Conservation (phyloP, 2,329 filamentous ascomycete species). For the Xylaria sp. region DNA sequence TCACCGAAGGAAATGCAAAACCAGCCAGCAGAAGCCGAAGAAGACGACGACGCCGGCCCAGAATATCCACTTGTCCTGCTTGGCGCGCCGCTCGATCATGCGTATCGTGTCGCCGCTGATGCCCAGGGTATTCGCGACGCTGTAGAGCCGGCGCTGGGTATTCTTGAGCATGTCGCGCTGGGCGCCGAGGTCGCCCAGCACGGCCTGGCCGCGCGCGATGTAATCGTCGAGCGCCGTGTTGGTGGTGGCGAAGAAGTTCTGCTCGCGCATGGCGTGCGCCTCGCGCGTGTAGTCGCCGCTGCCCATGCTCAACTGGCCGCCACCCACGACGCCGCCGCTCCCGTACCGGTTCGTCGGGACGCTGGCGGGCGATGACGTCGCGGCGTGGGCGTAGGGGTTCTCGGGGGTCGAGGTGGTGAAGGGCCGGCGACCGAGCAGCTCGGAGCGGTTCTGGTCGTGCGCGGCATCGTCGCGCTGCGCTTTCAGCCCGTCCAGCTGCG, state of each 20-base stretch:
- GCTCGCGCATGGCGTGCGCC: constrained; percentile 85
- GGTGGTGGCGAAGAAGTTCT: constrained; percentile 84
- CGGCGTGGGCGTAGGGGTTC: constrained; percentile 82
- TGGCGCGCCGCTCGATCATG: constrained; percentile 91
- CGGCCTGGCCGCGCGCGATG: constrained; percentile 87
- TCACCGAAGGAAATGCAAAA: constrained; percentile 79
- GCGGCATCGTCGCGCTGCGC: constrained; percentile 78
- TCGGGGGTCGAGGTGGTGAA: constrained; percentile 84
- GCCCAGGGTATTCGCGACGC: constrained; percentile 91
- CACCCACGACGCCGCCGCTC: constrained; percentile 44
- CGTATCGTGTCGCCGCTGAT: constrained; percentile 96
- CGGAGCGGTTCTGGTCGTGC: constrained; percentile 73
- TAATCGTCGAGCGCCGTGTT: constrained; percentile 93
- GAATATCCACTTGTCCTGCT: constrained; percentile 99
- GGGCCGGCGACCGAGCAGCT: constrained; percentile 85
- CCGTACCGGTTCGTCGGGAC: constrained; percentile 55
- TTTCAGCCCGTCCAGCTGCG: constrained; percentile 81
- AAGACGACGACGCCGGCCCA: constrained; percentile 87
- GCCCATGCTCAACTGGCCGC: constrained; percentile 57
- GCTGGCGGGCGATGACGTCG: constrained; percentile 48
- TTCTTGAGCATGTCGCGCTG: constrained; percentile 96
- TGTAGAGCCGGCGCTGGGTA: constrained; percentile 90
- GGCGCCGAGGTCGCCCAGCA: constrained; percentile 86
- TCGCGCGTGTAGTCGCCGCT: constrained; percentile 76
- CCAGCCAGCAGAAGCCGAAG: constrained; percentile 90